These are phyloP conservation scores for Colletotrichum chlorophyti DNA, from an alignment of 2,329 filamentous ascomycete genomes.

Conservation along the genomic window DNA sequence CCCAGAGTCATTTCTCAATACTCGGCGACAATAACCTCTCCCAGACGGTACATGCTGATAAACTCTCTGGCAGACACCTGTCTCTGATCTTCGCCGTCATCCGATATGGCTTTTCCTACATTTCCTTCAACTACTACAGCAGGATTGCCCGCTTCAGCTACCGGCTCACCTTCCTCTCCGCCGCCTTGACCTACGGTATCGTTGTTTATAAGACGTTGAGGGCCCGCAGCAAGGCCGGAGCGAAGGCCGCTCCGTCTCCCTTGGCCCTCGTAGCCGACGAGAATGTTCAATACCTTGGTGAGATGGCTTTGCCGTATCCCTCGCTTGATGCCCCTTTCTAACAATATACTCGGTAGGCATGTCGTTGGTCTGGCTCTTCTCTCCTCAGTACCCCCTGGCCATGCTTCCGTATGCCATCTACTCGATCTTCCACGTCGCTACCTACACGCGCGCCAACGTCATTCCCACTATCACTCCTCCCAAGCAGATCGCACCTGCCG, in stretches of 20 bases:
- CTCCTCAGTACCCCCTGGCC: slow-evolving; percentile 86
- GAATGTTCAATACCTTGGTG: slow-evolving; percentile 97
- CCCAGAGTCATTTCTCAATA: too few relatives aligned
- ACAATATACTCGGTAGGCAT: slow-evolving; percentile 65
- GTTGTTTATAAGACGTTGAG: slow-evolving; percentile 98
- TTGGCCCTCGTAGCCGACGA: slow-evolving; percentile 81
- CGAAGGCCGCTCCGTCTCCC: slow-evolving; percentile 63
- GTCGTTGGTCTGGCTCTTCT: slow-evolving; percentile 94
- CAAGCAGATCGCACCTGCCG: slow-evolving; percentile 57
- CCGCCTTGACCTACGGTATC: slow-evolving; percentile 93
- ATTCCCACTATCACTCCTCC: slow-evolving; percentile 84
- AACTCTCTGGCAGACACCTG: slow-evolving; percentile 69
- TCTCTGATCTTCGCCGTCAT: slow-evolving; percentile 82
- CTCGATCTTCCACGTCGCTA: slow-evolving; percentile 97
- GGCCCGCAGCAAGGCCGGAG: slow-evolving; percentile 79
- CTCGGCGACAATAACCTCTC: not conserved
- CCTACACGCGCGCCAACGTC: slow-evolving; percentile 92
- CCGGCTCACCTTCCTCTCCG: slow-evolving; percentile 87
- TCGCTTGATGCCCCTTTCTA: not conserved
- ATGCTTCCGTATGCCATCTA: slow-evolving; percentile 95
- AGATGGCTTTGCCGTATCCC: slow-evolving; percentile 43
- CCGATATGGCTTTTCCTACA: slow-evolving; percentile 84
- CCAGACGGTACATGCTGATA: not conserved
- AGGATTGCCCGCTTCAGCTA: slow-evolving; percentile 83
- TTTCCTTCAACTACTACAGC: slow-evolving; percentile 87